These are phyloP conservation scores for Salicornia ramosissima DNA, from an alignment of 148 eudicot genomes.

Conservation along the genomic window DNA sequence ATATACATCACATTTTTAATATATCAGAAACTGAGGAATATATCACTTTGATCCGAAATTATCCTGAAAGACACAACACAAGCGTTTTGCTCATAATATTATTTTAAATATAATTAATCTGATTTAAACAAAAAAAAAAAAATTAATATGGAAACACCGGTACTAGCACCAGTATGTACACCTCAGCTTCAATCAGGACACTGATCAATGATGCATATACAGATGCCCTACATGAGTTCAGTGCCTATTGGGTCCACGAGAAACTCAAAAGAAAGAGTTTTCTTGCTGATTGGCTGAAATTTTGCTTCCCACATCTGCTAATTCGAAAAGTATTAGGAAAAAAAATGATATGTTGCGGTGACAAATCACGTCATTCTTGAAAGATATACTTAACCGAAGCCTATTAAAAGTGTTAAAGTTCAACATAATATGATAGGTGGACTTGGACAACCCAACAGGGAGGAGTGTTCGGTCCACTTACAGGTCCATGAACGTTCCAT, in stretches of 20 bases:
- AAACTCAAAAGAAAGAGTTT: conserved; percentile 44
- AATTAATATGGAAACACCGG: neutral
- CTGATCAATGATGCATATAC: neutral
- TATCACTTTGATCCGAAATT: neutral
- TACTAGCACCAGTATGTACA: conserved; percentile 10
- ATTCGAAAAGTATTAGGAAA: neutral
- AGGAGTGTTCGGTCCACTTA: no score
- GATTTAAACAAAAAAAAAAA: no score
- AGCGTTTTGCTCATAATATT: no score
- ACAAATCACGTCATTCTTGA: neutral
- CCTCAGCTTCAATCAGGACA: neutral
- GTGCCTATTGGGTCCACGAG: conserved; percentile 79
- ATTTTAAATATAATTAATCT: neutral
- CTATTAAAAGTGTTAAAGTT: no score
- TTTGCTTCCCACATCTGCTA: conserved; percentile 72
- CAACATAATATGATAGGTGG: no score
- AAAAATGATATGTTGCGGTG: neutral
- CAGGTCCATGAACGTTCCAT: no score
- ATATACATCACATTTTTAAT: neutral
- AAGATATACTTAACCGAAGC: neutral
- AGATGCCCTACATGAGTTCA: conserved; percentile 59
- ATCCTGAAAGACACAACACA: conserved; percentile 11
- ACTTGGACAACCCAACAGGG: no score
- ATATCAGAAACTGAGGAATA: neutral
- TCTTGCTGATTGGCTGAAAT: conserved; percentile 46